Evolutionary conservation across 2,329 filamentous ascomycete genomes (phyloP), one percentile per base, ranked within the genome.

Genomic region (Fusarium sp.): DNA sequence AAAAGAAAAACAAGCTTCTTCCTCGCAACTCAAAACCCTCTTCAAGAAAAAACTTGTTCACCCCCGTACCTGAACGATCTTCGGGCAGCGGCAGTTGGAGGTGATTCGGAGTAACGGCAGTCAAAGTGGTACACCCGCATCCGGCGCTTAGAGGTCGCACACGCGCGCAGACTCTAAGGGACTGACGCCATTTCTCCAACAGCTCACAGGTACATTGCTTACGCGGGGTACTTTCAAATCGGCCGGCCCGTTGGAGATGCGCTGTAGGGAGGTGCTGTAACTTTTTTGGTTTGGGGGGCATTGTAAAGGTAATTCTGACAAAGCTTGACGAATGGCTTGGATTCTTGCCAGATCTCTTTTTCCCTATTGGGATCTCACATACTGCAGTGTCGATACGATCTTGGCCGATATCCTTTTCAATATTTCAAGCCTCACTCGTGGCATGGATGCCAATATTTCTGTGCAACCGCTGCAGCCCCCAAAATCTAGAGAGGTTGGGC

Each of bases 141-240:
- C 27, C 30, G 62, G 70, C 69, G 69, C 70, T 71, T 75, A 59
- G 70, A 58, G 20, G 58, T 59, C 25, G 48, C 39, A 56, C 39
- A 34, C 61, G 54, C 69, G 45, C 61, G 52, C 58, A 41, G 39
- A 67, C 37, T 66, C 20, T 18, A 5, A 52, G 63, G 43, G 54
- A 59, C 67, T 74, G 72, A 74, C 68, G 72, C 68, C 72, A 75
- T 74, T 68, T 52, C 50, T 56, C 45, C 34, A 68, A 65, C 27
- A 58, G 61, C 61, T 73, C 63, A 43, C 67, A 67, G 27, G 62
- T 63, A 72, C 68, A 54, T 63, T 43, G 48, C 23, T 27, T 45
- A 41, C 62, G 54, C 62, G 68, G 70, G 68, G 68, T 72, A 73
- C 54, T 74, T 72, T 27, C 64, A 18, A 37, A 66, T 43, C 48